phyloP scores from a whole-genome alignment of 495 filamentous ascomycete genomes.

The Trichoderma asperelloides region DNA sequence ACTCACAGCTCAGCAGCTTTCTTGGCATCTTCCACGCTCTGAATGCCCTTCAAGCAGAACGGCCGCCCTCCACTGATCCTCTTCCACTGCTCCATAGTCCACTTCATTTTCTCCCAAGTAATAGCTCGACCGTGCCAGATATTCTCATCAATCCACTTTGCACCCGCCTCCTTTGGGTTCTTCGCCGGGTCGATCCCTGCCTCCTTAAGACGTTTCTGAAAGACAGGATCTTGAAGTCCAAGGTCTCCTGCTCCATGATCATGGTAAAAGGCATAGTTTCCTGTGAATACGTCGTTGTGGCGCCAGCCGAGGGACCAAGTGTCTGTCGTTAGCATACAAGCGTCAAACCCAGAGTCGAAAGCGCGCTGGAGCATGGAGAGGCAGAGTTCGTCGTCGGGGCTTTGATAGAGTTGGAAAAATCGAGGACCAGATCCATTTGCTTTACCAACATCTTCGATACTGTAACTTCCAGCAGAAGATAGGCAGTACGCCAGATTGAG shows the following conservation, averaged over 20 bases:
- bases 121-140: slow-evolving; percentile 56
- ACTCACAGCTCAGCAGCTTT: slow-evolving; percentile 38
- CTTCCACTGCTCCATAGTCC: slow-evolving; percentile 46
- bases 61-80: slow-evolving; percentile 43
- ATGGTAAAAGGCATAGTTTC: slow-evolving; percentile 58
- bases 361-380: slow-evolving; percentile 48
- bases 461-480: slow-evolving; percentile 47
- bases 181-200: slow-evolving; percentile 32
- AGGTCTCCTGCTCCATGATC: slow-evolving; percentile 31
- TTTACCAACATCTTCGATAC: slow-evolving; percentile 45
- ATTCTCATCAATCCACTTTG: slow-evolving; percentile 52
- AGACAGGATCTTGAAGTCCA: slow-evolving; percentile 50
- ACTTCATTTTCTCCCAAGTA: slow-evolving; percentile 49
- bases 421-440: slow-evolving; percentile 45
- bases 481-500: slow-evolving; percentile 35
- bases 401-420: slow-evolving; percentile 60
- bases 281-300: slow-evolving; percentile 47
- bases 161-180: slow-evolving; percentile 37
- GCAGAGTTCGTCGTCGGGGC: slow-evolving; percentile 52
- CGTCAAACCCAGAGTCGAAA: slow-evolving; percentile 46
- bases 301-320: slow-evolving; percentile 61
- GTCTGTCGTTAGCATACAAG: slow-evolving; percentile 53
- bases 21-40: slow-evolving; percentile 43
- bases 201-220: slow-evolving; percentile 40
- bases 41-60: slow-evolving; percentile 51